Percentiles rank a stretch among this genome's conserved stretches.
These are phyloP conservation scores for Botrytis sinoallii DNA, from an alignment of 2,329 filamentous ascomycete species.

Conservation along the genomic window DNA sequence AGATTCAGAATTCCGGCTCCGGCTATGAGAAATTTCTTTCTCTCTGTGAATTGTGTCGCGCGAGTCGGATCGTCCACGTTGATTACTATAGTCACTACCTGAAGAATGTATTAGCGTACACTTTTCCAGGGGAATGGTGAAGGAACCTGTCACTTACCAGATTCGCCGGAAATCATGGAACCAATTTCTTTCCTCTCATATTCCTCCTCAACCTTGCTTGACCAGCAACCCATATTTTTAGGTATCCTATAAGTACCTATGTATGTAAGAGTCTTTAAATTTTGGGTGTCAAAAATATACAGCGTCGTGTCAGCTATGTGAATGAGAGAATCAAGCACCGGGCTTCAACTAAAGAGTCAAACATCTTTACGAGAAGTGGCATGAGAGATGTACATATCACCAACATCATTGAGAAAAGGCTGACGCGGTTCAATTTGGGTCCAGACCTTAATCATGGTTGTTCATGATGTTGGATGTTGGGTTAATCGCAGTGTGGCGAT, in stretches of 20 bases:
- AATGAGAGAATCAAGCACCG: background rate
- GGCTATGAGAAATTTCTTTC: background rate
- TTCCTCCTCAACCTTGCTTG: background rate
- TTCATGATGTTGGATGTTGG: conserved; percentile 11
- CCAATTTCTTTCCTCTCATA: background rate
- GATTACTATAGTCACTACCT: background rate
- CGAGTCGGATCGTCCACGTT: background rate
- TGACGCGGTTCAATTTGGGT: background rate
- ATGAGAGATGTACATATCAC: background rate
- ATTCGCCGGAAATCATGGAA: background rate
- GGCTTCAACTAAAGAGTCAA: background rate
- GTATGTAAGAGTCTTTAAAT: background rate
- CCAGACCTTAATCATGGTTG: background rate
- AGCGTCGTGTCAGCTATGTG: background rate
- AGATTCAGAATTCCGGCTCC: background rate
- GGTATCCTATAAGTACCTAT: background rate
- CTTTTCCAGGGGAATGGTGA: background rate
- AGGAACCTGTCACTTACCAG: background rate
- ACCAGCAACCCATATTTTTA: conserved; percentile 5
- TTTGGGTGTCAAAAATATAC: background rate
- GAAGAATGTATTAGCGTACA: background rate
- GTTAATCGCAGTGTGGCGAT: background rate
- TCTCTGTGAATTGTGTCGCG: background rate
- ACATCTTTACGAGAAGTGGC: background rate
- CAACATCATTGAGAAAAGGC: background rate